Percentiles rank a stretch among this genome's conserved stretches.
These are phyloP conservation scores for Mortierella sp. DNA, from an alignment of 371 early-diverging fungal species.

Conservation along the genomic window DNA sequence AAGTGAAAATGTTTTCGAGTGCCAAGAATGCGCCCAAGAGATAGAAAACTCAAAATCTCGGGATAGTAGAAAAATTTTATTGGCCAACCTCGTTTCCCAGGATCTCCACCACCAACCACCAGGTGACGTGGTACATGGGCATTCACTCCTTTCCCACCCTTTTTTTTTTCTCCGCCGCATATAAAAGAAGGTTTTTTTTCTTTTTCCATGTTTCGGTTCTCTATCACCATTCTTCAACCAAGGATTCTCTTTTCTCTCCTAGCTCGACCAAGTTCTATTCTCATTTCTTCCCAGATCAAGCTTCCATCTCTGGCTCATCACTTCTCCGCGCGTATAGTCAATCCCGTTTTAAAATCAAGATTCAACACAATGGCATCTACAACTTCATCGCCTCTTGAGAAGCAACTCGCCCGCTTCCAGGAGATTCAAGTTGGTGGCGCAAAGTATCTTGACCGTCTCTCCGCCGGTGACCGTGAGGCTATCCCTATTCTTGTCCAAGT, in stretches of 20 bases:
- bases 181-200: neutral
- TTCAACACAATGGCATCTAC: constrained; percentile 3
- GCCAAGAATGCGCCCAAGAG: neutral
- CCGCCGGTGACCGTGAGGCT: constrained; percentile 72
- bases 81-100: constrained; percentile 15
- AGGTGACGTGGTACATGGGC: neutral
- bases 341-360: constrained; percentile 12
- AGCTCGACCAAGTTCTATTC: constrained; percentile 1
- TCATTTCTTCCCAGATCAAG: neutral
- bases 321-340: neutral
- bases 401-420: constrained; percentile 55
- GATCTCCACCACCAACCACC: neutral
- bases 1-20: neutral
- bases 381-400: constrained; percentile 31
- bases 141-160: neutral
- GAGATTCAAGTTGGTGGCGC: constrained; percentile 52
- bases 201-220: constrained; percentile 3
- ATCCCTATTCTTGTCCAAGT: constrained; percentile 75
- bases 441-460: constrained; percentile 58
- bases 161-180: constrained; percentile 1
- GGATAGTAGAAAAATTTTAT: neutral
- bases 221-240: constrained; percentile 20
- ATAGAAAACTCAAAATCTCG: neutral
- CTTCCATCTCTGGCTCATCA: neutral
- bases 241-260: neutral